Percentiles rank a stretch among this genome's conserved stretches.
These are phyloP conservation scores for Leccinellum rugosiceps DNA, from an alignment of 768 basidiomycete genomes.

Conservation along the genomic window DNA sequence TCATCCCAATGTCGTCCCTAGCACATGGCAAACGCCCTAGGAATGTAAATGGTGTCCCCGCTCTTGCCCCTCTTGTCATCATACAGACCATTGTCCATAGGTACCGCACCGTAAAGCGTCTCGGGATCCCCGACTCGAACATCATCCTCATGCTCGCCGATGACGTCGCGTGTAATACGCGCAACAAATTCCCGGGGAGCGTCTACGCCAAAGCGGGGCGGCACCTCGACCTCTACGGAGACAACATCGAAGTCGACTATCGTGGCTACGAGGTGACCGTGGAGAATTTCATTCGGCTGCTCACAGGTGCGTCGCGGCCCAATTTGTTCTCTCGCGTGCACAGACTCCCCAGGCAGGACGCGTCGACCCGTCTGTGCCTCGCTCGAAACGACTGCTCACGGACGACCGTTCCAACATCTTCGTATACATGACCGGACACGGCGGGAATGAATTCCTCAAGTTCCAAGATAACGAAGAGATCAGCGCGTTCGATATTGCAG, in stretches of 20 bases:
- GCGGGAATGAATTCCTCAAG: slow-evolving; percentile 97
- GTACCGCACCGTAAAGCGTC: slow-evolving; percentile 97
- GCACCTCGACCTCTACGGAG: slow-evolving; percentile 87
- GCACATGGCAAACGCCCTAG: slow-evolving; percentile 99
- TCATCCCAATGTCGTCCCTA: slow-evolving; percentile 31
- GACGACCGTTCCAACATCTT: slow-evolving; percentile 93
- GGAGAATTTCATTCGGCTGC: slow-evolving; percentile 88
- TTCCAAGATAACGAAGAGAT: slow-evolving; percentile 99
- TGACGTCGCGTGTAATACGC: slow-evolving; percentile 89
- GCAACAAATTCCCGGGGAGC: slow-evolving; percentile 88
- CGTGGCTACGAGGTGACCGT: slow-evolving; percentile 97
- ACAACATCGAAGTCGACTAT: slow-evolving; percentile 97
- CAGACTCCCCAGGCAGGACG: slow-evolving; percentile 54
- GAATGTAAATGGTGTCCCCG: slow-evolving; percentile 63
- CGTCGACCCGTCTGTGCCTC: slow-evolving; percentile 77
- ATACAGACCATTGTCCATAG: slow-evolving; percentile 36
- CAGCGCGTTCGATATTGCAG: slow-evolving; percentile 94
- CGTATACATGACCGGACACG: slow-evolving; percentile 98
- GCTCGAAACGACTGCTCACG: slow-evolving; percentile 87
- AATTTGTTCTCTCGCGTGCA: neutral
- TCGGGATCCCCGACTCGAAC: slow-evolving; percentile 97
- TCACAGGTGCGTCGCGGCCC: slow-evolving; percentile 68
- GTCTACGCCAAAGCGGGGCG: slow-evolving; percentile 89
- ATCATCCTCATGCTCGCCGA: slow-evolving; percentile 99
- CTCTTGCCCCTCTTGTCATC: neutral